Percentiles rank a stretch among this genome's conserved stretches.
These are phyloP conservation scores for Xenoacremonium recifei DNA, from an alignment of 2,329 filamentous ascomycete genomes.

Conservation along the genomic window DNA sequence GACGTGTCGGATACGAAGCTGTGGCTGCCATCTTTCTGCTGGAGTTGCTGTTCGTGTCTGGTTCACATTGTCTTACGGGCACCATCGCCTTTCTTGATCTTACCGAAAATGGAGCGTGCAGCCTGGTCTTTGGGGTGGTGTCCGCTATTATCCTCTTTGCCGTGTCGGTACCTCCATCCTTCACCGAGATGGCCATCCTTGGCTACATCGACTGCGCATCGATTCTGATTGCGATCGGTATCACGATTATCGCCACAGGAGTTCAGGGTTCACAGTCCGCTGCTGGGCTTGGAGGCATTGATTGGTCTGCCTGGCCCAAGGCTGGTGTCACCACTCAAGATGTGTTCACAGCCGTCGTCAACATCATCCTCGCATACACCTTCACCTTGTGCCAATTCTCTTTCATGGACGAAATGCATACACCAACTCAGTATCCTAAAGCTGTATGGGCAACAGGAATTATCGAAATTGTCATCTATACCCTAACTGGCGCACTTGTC, in stretches of 20 bases:
- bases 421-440: slow-evolving; percentile 39
- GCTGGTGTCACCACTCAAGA: slow-evolving; percentile 42
- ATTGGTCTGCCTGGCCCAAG: slow-evolving; percentile 36
- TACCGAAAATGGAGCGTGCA: slow-evolving; percentile 26
- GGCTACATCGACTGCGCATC: slow-evolving; percentile 49
- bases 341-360: slow-evolving; percentile 57
- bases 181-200: slow-evolving; percentile 32
- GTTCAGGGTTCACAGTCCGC: background rate
- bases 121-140: slow-evolving; percentile 33
- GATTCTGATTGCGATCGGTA: slow-evolving; percentile 53
- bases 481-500: slow-evolving; percentile 60
- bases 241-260: slow-evolving; percentile 9
- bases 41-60: slow-evolving; percentile 65
- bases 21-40: slow-evolving; percentile 33
- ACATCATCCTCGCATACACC: slow-evolving; percentile 37
- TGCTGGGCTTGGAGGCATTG: background rate
- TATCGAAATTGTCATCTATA: slow-evolving; percentile 59
- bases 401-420: slow-evolving; percentile 13
- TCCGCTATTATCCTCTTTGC: slow-evolving; percentile 37
- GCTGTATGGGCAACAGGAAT: slow-evolving; percentile 57
- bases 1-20: slow-evolving; percentile 54
- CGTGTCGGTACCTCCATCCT: slow-evolving; percentile 38
- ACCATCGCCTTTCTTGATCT: slow-evolving; percentile 58
- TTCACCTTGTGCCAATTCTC: slow-evolving; percentile 9
- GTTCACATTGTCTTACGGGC: slow-evolving; percentile 63